These are phyloP conservation scores for Rhodotorula sp. DNA, from an alignment of 1,284 basidiomycete genomes.

Conservation along the genomic window DNA sequence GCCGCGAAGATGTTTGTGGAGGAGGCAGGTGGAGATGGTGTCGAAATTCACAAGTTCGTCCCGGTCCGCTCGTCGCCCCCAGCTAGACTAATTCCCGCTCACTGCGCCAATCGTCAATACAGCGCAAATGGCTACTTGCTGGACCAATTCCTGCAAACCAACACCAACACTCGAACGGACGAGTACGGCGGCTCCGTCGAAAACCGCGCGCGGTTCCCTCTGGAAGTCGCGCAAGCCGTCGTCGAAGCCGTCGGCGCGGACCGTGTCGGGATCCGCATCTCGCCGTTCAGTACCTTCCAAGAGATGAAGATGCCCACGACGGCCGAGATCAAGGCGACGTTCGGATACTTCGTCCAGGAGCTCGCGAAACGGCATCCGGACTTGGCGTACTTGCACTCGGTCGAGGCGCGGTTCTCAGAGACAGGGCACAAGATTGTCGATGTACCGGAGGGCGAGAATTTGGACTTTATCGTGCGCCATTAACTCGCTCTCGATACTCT, in stretches of 20 bases:
- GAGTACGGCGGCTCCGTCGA: slow-evolving; percentile 61
- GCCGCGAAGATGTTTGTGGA: slow-evolving; percentile 57
- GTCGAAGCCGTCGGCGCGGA: slow-evolving; percentile 57
- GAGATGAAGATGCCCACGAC: slow-evolving; percentile 30
- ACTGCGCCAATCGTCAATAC: neutral
- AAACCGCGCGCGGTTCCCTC: slow-evolving; percentile 57
- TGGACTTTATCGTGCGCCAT: slow-evolving; percentile 33
- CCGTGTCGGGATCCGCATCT: slow-evolving; percentile 57
- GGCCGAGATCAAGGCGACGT: slow-evolving; percentile 47
- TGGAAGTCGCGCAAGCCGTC: slow-evolving; percentile 57
- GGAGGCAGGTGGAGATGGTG: slow-evolving; percentile 64
- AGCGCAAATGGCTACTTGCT: slow-evolving; percentile 55
- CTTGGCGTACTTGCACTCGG: slow-evolving; percentile 59
- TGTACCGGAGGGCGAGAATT: slow-evolving; percentile 20
- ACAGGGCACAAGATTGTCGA: slow-evolving; percentile 17
- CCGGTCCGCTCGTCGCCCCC: too few species aligned
- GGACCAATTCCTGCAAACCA: slow-evolving; percentile 56
- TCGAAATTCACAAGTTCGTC: slow-evolving; percentile 59
- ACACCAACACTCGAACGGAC: slow-evolving; percentile 60
- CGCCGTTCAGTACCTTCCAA: slow-evolving; percentile 52
- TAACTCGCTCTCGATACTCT: too few species aligned
- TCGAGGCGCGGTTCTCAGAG: slow-evolving; percentile 39
- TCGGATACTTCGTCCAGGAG: slow-evolving; percentile 43
- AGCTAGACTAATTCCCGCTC: too few species aligned
- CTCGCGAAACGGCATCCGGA: slow-evolving; percentile 53